Evolutionary conservation across 208 protist genomes (phyloP), one percentile per base, ranked within the genome.

Genomic region (Novymonas esmeraldas): DNA sequence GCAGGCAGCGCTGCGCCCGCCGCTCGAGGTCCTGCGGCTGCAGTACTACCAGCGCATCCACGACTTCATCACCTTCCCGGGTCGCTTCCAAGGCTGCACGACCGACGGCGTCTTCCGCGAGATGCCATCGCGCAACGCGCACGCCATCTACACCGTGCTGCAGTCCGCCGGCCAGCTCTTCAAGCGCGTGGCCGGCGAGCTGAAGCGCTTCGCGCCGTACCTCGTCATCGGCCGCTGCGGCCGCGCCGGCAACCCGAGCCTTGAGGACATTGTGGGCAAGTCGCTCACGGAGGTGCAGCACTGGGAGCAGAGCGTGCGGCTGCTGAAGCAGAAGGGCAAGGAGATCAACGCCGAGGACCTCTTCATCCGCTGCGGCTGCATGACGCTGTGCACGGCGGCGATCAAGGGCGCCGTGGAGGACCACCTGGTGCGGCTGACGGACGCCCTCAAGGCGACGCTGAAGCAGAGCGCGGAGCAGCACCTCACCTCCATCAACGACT

Each of bases 331-430:
- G 63, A 98, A 98, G 71, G 92, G 91, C 28, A 96, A 97, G 78
- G 95, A 98, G 60, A 95, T 97, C 55, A 97, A 98, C 72, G 60
- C 84, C 41, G 85, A 98, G 63, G 96, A 98, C 9, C 85, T 97
- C 41, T 88, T 90, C 63, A 92, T 98, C 65, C 92, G 93, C 59
- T 95, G 98, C 57, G 94, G 93, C 70, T 98, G 97, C 86, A 89
- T 99, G 68, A 96, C 85, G 18, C 78, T 99, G 13, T 97, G 92
- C 59, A 98, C 97, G 45, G 84, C 90, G 0, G 78, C 84, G 31
- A 91, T 99, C 64, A 98, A 98, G 69, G 78, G 89, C 18, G 81
- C 89, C 24, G 93, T 98, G 29, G 97, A 99, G 51, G 95, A 98
- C 55, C 91, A 98, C 59, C 71, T 98, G 9, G 86, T 87, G 51